Base-by-base conservation (phyloP, 768 basidiomycete genomes). In the Paxillus ammoniavirescens region DNA sequence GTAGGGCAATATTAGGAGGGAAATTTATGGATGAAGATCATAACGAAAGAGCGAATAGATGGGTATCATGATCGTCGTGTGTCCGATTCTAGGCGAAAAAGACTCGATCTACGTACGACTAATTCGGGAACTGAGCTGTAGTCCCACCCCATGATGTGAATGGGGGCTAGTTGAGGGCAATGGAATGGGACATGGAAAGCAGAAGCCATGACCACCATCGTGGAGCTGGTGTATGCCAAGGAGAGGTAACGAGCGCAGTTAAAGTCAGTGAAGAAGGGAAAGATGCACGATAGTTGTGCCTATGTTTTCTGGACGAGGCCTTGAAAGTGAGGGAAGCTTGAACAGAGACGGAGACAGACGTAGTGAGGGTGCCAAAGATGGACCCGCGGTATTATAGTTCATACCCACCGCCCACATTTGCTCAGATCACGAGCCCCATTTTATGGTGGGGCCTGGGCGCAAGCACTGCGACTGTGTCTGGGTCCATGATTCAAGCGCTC, bases 151-250 rank as follows among this genome's bases (percentile, higher is more conserved):
- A 53, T 14, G 28, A 71, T 59, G 13, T 60, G 61, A 2, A 61
- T 47, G 12, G 68, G 68, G 0, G 68, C 69, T 18, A 69, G 66
- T 49, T 65, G 67, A 15, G 61, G 50, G 7, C 62, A 65, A 43
- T 69, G 68, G 7, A 66, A 71, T 18, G 67, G 69, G 36, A 69
- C 55, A 13, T 23, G 64, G 42, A 69, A 69, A 33, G 43, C 42
- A 10, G 54, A 23, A 30, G 57, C 65, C 37, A 56, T 47, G 49
- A 60, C 62, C 59, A 69, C 64, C 38, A 23, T 59, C 28, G 41
- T 23, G 14, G 33, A 9, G 12, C 49, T 50, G 4, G 30, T n/a
- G 33, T 26, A 18, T 3, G 37, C 7, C 37, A 38, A 49, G 12
- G 42, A 50, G 53, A 51, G 18, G 48, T 41, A 30, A 41, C 42